Conservation (phyloP, 2,329 filamentous ascomycete genomes). For the Colletotrichum filicis region DNA sequence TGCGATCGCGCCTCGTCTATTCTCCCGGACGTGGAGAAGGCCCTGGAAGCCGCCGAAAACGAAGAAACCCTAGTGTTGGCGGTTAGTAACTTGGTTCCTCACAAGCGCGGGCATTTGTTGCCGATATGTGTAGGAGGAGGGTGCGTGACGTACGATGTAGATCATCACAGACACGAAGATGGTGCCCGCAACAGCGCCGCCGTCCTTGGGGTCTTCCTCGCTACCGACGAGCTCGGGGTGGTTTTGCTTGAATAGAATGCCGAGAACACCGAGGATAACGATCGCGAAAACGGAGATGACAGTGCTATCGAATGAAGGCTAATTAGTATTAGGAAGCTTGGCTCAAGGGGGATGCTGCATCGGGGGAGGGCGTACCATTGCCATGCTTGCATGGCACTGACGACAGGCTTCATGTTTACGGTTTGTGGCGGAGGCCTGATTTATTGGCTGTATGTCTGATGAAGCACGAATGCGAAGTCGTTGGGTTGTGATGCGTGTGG, state of each 20-base stretch:
- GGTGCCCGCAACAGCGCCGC: slow-evolving; percentile 81
- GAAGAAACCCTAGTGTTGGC: slow-evolving; percentile 77
- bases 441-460: neutral
- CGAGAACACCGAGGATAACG: slow-evolving; percentile 71
- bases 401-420: slow-evolving; percentile 89
- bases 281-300: slow-evolving; percentile 75
- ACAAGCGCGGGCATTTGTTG: too few species aligned
- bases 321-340: neutral
- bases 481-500: slow-evolving; percentile 26
- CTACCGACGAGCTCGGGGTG: slow-evolving; percentile 88
- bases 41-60: slow-evolving; percentile 93
- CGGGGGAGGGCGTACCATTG: slow-evolving; percentile 76
- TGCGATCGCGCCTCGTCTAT: slow-evolving; percentile 84
- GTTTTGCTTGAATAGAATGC: slow-evolving; percentile 79
- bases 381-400: slow-evolving; percentile 93
- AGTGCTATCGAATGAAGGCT: slow-evolving; percentile 65
- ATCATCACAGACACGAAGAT: slow-evolving; percentile 90
- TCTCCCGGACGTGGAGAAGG: slow-evolving; percentile 85
- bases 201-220: slow-evolving; percentile 76
- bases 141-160: slow-evolving; percentile 77
- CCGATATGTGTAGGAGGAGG: neutral
- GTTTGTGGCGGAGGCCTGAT: slow-evolving; percentile 16
- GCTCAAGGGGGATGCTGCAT: neutral
- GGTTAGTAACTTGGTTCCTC: neutral
- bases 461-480: slow-evolving; percentile 22